Evolutionary conservation across 805 yeast species (phyloP), one percentile per base, ranked within the genome.

Genomic region (Priceomyces medius): DNA sequence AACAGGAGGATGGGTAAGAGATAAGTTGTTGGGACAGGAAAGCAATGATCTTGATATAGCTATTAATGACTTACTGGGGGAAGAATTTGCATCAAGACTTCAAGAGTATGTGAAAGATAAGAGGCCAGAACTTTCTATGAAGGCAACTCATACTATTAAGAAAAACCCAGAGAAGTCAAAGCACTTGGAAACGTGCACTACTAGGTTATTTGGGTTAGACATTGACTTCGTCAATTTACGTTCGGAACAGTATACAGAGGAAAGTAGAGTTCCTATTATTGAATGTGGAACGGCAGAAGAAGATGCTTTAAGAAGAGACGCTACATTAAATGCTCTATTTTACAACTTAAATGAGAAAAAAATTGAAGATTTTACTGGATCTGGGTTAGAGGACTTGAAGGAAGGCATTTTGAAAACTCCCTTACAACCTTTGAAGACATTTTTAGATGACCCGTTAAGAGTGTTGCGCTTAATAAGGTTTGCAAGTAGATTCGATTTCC

Each of bases 1-100:
- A 50, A 90, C 97, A 0, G 99, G 99, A 26, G 99, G 99, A 0
- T 91, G 99, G 99, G 99, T 93, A 2, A 76, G 99, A 52, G 99
- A 93, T 61, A 93, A 93, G 64, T 68, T 93, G 20, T 68, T 93
- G 21, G 95, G 96, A 0, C 73, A 75, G 35, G 80, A 79, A 17
- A 82, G 91, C 31, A 81, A 91, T 56, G 99, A 93, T 60, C 71
- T 93, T 21, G 99, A 93, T 54, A 87, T 93, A 36, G 97, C 97
- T 5, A 80, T 93, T 36, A 89, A 93, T 61, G 73, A 73, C 41
- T 65, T 88, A 55, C 79, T 95, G 0, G 99, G 99, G 0, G 89
- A 85, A 54, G 81, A 80, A 24, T 91, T 93, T 64, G 97, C 96
- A 1, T 68, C 70, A 23, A 76, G 76, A 10, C 64, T 93, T 46